These are phyloP conservation scores for Acanthamoeba divionensis DNA, from an alignment of 208 protist species.

Conservation along the genomic window DNA sequence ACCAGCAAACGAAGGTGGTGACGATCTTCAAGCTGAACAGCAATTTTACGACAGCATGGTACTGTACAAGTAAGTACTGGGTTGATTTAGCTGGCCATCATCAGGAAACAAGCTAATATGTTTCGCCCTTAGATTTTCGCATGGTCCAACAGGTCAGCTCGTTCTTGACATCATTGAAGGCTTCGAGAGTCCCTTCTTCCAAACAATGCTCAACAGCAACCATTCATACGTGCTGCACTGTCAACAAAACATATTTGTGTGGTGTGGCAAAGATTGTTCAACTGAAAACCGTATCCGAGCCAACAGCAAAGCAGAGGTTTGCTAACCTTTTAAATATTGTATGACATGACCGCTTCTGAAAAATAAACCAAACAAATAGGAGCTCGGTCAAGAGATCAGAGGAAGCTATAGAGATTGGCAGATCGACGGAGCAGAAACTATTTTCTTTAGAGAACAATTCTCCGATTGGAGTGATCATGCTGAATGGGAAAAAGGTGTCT, in stretches of 20 bases:
- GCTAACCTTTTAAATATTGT: background rate
- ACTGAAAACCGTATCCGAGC: background rate
- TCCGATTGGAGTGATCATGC: background rate
- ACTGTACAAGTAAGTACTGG: constrained; percentile 42
- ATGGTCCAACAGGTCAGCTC: background rate
- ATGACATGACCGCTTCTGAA: background rate
- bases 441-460: constrained; percentile 41
- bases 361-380: background rate
- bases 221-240: constrained; percentile 9
- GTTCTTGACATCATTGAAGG: constrained; percentile 6
- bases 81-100: no score
- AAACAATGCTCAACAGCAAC: background rate
- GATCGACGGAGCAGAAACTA: constrained; percentile 22
- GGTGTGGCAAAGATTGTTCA: constrained; percentile 30
- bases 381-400: background rate
- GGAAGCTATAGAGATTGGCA: background rate
- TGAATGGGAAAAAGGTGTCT: background rate
- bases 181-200: constrained; percentile 26
- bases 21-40: background rate
- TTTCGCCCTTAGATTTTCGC: background rate
- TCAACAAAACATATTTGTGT: constrained; percentile 12
- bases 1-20: background rate
- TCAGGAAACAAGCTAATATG: background rate
- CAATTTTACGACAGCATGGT: background rate
- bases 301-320: background rate